These are phyloP conservation scores for Halocafeteria seosinensis DNA, from an alignment of 108 stramenopile species.

Conservation along the genomic window DNA sequence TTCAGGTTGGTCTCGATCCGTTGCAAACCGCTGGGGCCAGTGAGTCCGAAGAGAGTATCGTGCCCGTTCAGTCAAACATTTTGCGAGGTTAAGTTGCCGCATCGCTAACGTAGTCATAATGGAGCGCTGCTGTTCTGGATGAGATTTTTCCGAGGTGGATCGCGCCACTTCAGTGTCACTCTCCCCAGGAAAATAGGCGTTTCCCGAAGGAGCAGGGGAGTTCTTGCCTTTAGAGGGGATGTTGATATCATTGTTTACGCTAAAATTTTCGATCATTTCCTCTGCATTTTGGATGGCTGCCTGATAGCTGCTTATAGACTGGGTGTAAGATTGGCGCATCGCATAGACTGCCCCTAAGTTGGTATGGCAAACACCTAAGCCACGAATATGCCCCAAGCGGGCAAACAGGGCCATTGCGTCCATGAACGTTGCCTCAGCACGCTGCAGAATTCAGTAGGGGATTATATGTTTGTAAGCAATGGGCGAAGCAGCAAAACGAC, in stretches of 20 bases:
- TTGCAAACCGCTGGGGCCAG: no score
- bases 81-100: neutral
- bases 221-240: no score
- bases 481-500: no score
- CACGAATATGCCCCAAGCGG: neutral
- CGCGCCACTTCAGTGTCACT: neutral
- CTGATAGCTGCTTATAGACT: neutral
- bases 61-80: no score
- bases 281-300: neutral
- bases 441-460: no score
- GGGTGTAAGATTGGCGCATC: neutral
- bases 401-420: neutral
- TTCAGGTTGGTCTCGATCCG: no score
- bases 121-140: neutral
- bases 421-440: neutral
- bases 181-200: neutral
- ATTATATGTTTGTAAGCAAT: no score
- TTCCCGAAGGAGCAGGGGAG: neutral
- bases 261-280: neutral
- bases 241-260: no score
- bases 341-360: neutral
- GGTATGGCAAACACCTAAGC: neutral
- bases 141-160: neutral
- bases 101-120: neutral
- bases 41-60: no score